These are phyloP conservation scores for Phytophthora fragariae DNA, from an alignment of 352 stramenopile species.

Conservation along the genomic window DNA sequence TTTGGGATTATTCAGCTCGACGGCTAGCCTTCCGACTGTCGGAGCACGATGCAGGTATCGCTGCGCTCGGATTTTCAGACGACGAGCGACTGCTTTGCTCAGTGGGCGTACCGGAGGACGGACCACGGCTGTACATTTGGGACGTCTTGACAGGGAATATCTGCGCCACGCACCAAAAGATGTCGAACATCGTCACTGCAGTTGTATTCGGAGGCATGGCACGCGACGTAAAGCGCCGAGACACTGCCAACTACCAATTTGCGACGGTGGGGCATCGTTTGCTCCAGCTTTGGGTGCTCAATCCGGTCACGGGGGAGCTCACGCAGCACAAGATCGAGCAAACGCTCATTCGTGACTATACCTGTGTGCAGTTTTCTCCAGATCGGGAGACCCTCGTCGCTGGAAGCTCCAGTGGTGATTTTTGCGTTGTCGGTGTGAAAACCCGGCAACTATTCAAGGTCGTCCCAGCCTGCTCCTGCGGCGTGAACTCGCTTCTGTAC, in stretches of 20 bases:
- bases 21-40: conserved; percentile 83
- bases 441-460: conserved; percentile 71
- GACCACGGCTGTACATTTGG: conserved; percentile 89
- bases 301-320: conserved; percentile 88
- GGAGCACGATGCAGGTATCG: conserved; percentile 93
- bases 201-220: conserved; percentile 88
- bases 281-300: conserved; percentile 86
- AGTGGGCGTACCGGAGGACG: conserved; percentile 80
- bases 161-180: conserved; percentile 83
- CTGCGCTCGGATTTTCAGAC: conserved; percentile 89
- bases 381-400: conserved; percentile 86
- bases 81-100: conserved; percentile 91
- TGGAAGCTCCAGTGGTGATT: conserved; percentile 89
- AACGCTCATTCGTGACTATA: conserved; percentile 83
- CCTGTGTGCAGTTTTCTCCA: conserved; percentile 81
- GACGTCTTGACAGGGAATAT: conserved; percentile 91
- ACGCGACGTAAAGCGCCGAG: conserved; percentile 91
- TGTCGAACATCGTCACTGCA: conserved; percentile 60
- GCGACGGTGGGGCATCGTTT: conserved; percentile 76
- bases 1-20: conserved; percentile 89
- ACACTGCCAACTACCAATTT: conserved; percentile 91
- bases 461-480: conserved; percentile 82
- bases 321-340: conserved; percentile 75
- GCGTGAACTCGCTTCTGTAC: conserved; percentile 72
- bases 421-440: conserved; percentile 84